Base-by-base conservation (phyloP, 768 basidiomycete genomes). In the Lanmaoa rubissima region DNA sequence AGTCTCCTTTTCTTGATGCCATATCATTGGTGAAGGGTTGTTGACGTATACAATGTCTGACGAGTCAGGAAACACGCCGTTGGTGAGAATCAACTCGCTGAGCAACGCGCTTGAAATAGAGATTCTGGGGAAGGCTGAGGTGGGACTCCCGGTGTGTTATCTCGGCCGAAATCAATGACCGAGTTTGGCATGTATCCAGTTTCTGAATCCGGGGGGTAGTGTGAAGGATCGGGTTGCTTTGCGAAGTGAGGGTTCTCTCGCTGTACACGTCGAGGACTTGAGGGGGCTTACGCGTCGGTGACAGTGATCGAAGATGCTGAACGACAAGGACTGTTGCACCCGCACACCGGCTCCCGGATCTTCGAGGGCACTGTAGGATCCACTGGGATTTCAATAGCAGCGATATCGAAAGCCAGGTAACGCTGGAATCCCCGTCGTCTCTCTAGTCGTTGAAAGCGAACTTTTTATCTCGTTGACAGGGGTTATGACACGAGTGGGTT, bases 311-410 rank as follows among this genome's bases (percentile, higher is more conserved):
- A 94, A 59, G 91, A 98, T 65, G 97, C 97, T 0, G 96, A 98
- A 69, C 80, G 80, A 10, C 77, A 82, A 57, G 94, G 94, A 1
- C 75, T 93, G 3, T 74, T 99, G 1, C 82, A 86, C 54, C 97
- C 95, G 0, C 73, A 94, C 59, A 94, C 92, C 0, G 89, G 90
- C 7, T 97, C 92, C 0, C 85, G 92, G 8, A 94, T 99, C 39
- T 99, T 98, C 55, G 97, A 98, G 71, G 97, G 97, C 4, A 99
- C 96, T 0, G 92, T 96, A 4, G 97, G 93, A 9, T 94, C 92
- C 0, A 97, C 94, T 0, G 94, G 97, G 7, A 98, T 98, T 54
- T 97, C 94, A 1, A 87, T 99, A 49, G 96, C 97, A 0, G 97
- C 91, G 3, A 90, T 99, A 49, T 90, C 94, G 2, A 81, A 82